Evolutionary conservation across 208 protist genomes (phyloP), one percentile per base, ranked within the genome.

Genomic region (Leishmania tarentolae): DNA sequence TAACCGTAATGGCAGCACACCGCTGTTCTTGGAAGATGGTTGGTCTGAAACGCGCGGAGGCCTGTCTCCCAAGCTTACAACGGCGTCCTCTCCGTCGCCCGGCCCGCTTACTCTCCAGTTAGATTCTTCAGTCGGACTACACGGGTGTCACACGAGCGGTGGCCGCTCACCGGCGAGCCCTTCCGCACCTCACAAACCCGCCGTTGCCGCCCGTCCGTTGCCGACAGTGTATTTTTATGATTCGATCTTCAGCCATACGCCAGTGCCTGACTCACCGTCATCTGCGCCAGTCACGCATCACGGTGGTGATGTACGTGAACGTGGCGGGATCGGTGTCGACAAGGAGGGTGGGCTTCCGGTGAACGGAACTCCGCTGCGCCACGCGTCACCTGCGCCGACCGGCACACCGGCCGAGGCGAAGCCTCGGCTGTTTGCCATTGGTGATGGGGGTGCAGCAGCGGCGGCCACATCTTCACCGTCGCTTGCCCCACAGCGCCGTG

Each of bases 201-300:
- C 57, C 13, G 59, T 75, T 35, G 28, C 77, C 19, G 59, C 63
- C 35, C 77, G 82, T 9, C 63, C 74, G 72, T 79, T 89, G 81
- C 88, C 86, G 17, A 79, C 77, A 5, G 88, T 89, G 46, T 91
- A 84, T 76, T 91, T 91, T 80, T 89, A 86, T 68, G 86, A 91
- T 59, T 86, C 88, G 57, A 85, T 91, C 53, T 69, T 87, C 28
- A 77, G 53, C 35, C 52, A 63, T 42, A 6, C n/a, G 40, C 72
- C 46, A n/a, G 72, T 24, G 72, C 72, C 72, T 11, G 46, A 63
- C 17, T 44, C 19, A 37, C 35, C 76, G 24, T 46, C 68, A 71
- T 28, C 42, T 21, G 42, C 37, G 1, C 47, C 52, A 56, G 47
- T 52, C 8, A 17, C 47, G 28, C 40, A 37, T 61, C 40, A 17